These are phyloP conservation scores for Solanum chmielewskii DNA, from an alignment of 257 asterid species.

Conservation along the genomic window DNA sequence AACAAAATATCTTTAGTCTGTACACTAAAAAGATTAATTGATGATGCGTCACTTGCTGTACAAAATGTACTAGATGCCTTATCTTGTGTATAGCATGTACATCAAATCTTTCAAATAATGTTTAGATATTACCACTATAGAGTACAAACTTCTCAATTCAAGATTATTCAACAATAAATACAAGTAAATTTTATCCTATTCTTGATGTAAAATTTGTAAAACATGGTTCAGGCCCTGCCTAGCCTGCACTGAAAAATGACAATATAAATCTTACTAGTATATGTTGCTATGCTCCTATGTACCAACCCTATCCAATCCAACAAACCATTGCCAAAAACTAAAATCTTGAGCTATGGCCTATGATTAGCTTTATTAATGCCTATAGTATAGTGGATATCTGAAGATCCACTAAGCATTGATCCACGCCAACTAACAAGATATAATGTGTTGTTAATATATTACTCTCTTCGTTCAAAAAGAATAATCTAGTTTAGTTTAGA, in stretches of 20 bases:
- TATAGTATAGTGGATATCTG: background rate
- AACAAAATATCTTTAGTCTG: background rate
- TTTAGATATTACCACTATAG: background rate
- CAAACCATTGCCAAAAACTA: background rate
- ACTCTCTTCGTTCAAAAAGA: too few species aligned
- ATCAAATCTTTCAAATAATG: background rate
- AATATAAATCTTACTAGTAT: background rate
- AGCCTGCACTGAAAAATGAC: background rate
- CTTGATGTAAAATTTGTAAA: background rate
- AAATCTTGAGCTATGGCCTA: background rate
- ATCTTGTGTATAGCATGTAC: background rate
- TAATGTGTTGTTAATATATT: background rate
- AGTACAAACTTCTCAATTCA: background rate
- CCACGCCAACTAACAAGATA: background rate
- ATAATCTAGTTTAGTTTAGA: too few species aligned
- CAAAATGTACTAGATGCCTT: background rate
- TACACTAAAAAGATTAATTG: background rate
- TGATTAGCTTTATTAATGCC: background rate
- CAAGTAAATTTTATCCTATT: background rate
- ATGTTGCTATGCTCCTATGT: background rate
- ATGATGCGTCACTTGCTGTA: background rate
- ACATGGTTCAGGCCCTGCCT: background rate
- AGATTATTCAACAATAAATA: background rate
- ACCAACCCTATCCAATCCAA: background rate
- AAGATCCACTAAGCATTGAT: background rate